Conservation (phyloP, 805 yeast species). For the Candida jianshihensis region DNA sequence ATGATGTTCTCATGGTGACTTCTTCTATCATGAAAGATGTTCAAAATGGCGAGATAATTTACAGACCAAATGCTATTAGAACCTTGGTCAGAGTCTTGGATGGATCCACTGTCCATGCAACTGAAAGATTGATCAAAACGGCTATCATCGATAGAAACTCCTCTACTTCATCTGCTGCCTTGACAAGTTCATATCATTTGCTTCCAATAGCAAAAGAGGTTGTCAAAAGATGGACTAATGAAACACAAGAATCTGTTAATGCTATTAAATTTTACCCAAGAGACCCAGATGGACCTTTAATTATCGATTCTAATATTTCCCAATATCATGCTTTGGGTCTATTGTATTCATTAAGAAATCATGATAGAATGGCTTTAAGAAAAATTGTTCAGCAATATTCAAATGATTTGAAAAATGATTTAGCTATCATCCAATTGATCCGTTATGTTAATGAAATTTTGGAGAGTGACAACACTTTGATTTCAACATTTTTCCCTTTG, state of each 20-base stretch:
- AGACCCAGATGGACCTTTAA: slow-evolving; percentile 36
- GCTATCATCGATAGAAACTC: slow-evolving; percentile 91
- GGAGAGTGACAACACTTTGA: slow-evolving; percentile 60
- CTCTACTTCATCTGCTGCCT: slow-evolving; percentile 85
- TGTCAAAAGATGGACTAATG: slow-evolving; percentile 89
- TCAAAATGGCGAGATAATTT: slow-evolving; percentile 78
- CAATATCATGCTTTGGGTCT: slow-evolving; percentile 96
- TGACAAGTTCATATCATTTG: slow-evolving; percentile 84
- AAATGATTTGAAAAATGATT: slow-evolving; percentile 63
- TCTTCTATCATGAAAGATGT: slow-evolving; percentile 97
- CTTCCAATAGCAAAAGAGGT: slow-evolving; percentile 87
- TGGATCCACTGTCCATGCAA: slow-evolving; percentile 82
- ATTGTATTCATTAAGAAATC: slow-evolving; percentile 78
- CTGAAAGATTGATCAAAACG: slow-evolving; percentile 87
- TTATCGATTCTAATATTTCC: slow-evolving; percentile 71
- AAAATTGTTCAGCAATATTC: slow-evolving; percentile 78
- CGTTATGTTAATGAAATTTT: slow-evolving; percentile 72
- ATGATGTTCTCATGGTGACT: slow-evolving; percentile 95
- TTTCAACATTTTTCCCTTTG: slow-evolving; percentile 51
- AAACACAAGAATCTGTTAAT: slow-evolving; percentile 83
- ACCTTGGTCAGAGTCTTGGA: slow-evolving; percentile 87
- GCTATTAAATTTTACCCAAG: slow-evolving; percentile 38
- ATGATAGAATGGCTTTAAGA: slow-evolving; percentile 89
- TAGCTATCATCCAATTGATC: slow-evolving; percentile 80
- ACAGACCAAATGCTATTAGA: slow-evolving; percentile 92